Evolutionary conservation across 345 rosid genomes (phyloP).

Genomic region (Leavenworthia alabamica): DNA sequence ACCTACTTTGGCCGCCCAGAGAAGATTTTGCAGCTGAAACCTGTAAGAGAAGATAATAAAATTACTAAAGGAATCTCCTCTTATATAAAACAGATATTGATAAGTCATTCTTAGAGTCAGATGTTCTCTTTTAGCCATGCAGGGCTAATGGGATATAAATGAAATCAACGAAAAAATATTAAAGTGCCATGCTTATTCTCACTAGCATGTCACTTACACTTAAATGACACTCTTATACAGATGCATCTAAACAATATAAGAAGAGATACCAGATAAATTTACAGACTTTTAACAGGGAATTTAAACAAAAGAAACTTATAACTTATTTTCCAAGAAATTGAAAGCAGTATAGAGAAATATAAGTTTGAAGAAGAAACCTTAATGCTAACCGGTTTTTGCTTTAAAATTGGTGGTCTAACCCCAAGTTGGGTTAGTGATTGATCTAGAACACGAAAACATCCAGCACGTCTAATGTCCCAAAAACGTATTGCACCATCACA

Average conservation of each 20-base stretch:
- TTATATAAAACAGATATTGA: neutral
- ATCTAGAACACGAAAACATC: constrained; percentile 81
- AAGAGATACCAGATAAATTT: neutral
- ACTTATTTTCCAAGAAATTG: neutral
- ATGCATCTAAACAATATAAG: constrained; percentile 5
- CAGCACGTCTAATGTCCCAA: constrained; percentile 96
- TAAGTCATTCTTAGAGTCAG: neutral
- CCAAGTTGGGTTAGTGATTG: constrained; percentile 86
- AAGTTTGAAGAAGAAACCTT: constrained; percentile 43
- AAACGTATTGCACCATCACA: constrained; percentile 97
- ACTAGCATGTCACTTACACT: neutral
- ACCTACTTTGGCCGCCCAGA: constrained; percentile 41
- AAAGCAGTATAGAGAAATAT: neutral
- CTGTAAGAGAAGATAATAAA: constrained; percentile 27
- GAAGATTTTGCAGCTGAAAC: constrained; percentile 41
- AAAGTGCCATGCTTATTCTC: neutral
- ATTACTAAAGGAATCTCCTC: constrained; percentile 5
- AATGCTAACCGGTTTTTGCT: constrained; percentile 34
- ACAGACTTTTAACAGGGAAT: neutral
- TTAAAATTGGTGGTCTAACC: constrained; percentile 58
- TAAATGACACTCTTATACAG: neutral
- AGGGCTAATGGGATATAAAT: too few species aligned
- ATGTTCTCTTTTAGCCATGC: constrained; percentile 14
- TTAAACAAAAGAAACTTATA: neutral
- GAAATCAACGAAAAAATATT: too few species aligned